Evolutionary conservation across 495 filamentous ascomycete genomes (phyloP), one percentile per base, ranked within the genome.

Genomic region (Pyrenula massariospora): DNA sequence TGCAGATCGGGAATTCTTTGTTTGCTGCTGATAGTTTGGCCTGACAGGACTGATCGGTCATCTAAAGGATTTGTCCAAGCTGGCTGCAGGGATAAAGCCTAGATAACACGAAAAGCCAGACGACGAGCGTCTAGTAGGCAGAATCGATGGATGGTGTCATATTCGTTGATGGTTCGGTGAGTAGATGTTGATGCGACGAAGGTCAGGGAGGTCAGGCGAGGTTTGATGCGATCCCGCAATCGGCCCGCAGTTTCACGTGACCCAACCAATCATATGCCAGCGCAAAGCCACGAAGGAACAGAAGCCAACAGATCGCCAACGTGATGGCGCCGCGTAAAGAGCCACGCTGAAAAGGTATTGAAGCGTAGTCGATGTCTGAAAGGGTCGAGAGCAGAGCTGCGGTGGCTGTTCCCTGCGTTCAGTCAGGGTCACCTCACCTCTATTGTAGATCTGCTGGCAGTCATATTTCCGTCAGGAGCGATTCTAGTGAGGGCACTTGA

Each of bases 81-180:
- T 70, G 68, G 68, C 66, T 68, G 66, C 64, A 55, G 61, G 60
- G 62, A 68, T 58, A 57, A 57, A 47, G 49, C 24, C 54, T 49
- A 56, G 36, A 31, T 49, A 47, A 42, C 25, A 19, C 54, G 53
- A 36, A 50, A 57, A 63, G 73, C 71, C 56, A 75, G 73, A 72
- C 74, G 63, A 63, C 56, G 52, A 57, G 55, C 63, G 74, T 67
- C 73, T 77, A 77, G 73, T 73, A 67, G 63, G 64, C 25, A 54
- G 57, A 53, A 42, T 58, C 53, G 50, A 59, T 57, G 54, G 59
- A 24, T 36, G 54, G 47, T 52, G 61, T 62, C 63, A 63, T 62
- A 65, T 63, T 65, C 61, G 57, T 54, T 48, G 52, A 54, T 24
- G 52, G 57, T 8, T 5, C 5, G 31, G 15, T 8, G 31, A 8